Evolutionary conservation across 225 moss, liverwort and hornwort genomes (phyloP).

Genomic region (Marchantia polymorpha): DNA sequence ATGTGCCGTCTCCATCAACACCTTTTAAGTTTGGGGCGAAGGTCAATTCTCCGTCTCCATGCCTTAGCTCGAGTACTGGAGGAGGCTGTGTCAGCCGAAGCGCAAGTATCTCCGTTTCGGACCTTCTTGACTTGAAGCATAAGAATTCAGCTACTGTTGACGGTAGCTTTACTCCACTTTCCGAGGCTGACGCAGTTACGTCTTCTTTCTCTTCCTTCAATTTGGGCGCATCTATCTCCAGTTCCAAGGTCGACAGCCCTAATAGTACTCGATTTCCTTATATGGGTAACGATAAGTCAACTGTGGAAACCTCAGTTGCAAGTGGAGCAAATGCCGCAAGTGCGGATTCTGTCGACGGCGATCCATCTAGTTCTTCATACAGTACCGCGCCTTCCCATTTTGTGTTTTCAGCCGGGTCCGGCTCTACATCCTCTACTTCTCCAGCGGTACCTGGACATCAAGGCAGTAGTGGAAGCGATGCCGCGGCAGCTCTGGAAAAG

Average conservation of each 20-base stretch:
- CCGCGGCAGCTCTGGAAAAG: constrained; percentile 24
- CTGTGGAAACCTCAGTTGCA: background rate
- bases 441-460: constrained; percentile 6
- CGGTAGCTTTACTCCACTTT: constrained; percentile 25
- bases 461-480: constrained; percentile 10
- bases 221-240: constrained; percentile 29
- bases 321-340: constrained; percentile 34
- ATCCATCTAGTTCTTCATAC: constrained; percentile 24
- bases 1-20: constrained; percentile 12
- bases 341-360: constrained; percentile 30
- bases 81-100: constrained; percentile 45
- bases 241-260: constrained; percentile 7
- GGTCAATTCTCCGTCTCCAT: constrained; percentile 18
- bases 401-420: constrained; percentile 65
- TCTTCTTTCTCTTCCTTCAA: constrained; percentile 50
- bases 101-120: constrained; percentile 52
- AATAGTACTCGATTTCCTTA: constrained; percentile 6
- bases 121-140: constrained; percentile 51
- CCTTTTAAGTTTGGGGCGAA: constrained; percentile 26
- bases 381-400: constrained; percentile 46
- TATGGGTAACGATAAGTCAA: constrained; percentile 22
- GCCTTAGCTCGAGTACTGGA: constrained; percentile 42
- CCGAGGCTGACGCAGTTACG: constrained; percentile 31
- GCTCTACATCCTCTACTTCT: constrained; percentile 30
- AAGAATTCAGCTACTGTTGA: constrained; percentile 25